Base-by-base conservation (phyloP, 345 rosid genomes). In the Microthlaspi erraticum region DNA sequence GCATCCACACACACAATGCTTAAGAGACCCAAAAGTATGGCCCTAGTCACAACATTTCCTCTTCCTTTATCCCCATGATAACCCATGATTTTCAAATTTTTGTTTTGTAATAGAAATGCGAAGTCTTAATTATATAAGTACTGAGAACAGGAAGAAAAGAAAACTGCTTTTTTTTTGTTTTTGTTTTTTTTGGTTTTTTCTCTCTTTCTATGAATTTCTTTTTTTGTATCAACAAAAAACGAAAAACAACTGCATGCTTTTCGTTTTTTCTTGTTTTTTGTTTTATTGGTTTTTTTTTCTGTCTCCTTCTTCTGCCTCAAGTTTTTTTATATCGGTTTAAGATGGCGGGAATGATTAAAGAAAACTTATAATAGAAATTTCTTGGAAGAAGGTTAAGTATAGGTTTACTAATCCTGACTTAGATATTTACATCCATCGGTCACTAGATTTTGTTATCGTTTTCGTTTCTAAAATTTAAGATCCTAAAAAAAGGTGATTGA, bases 21-120 rank as follows among this genome's bases (percentile, higher is more conserved):
- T 7, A 82, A 78, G 50, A 87, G 52, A 37, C 71, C 73, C 20
- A 83, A 64, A 81, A 85, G 79, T 43, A 80, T 76, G 43, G 82
- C 55, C 26, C 31, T 45, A 26, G 19, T 32, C 67, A 57, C 19
- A 49, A 41, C 37, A n/a, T 50, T 70, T 54, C 44, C 64, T 53
- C 36, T 67, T 75, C 64, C 8, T 45, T 26, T 54, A 44, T 33
- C 50, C 26, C 74, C 74, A 54, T 54, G 16, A 56, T 31, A 56
- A 70, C 67, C 66, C 79, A 76, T 76, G 2, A 1, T 70, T 34
- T 56, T 26, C 10, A 44, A 59, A 29, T 0, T 8, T 46, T 0
- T n/a, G 2, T 3, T 62, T 56, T 64, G 41, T 41, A 18, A 69
- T 32, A n/a, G 38, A 54, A 62, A 31, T 42, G 12, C 16, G 1